Conservation (phyloP, 768 basidiomycete genomes). For the Panus rudis region DNA sequence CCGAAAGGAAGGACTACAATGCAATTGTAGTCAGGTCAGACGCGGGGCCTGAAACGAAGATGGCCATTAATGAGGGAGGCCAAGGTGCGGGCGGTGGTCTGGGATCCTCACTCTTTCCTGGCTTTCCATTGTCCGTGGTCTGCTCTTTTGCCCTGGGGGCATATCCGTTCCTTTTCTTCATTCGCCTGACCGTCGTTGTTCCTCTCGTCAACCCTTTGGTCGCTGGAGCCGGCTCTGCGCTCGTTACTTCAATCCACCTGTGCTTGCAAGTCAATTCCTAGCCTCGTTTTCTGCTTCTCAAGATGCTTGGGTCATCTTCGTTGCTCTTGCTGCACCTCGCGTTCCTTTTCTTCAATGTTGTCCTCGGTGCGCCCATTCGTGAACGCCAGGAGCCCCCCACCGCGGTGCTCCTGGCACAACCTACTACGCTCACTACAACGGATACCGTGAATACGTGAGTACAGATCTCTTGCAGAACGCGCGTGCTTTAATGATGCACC, state of each 20-base stretch:
- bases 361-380: conserved; percentile 23
- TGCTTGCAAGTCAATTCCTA: conserved; percentile 20
- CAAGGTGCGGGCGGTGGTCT: not conserved
- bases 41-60: not conserved
- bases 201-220: conserved; percentile 18
- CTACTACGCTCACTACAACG: conserved; percentile 31
- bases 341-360: no score
- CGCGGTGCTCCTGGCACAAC: conserved; percentile 19
- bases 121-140: conserved; percentile 14
- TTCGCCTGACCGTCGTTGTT: conserved; percentile 17
- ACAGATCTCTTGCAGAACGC: not conserved
- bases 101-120: conserved; percentile 10
- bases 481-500: not conserved
- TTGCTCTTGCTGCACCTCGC: no score
- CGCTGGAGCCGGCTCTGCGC: conserved; percentile 34
- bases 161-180: conserved; percentile 17
- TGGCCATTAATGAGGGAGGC: not conserved
- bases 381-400: conserved; percentile 2
- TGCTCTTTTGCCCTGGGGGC: conserved; percentile 29
- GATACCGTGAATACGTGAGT: conserved; percentile 36
- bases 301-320: no score
- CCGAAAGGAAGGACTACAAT: not conserved
- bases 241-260: conserved; percentile 17
- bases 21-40: not conserved
- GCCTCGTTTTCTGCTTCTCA: conserved; percentile 15